Evolutionary conservation across 108 stramenopile species (phyloP), one percentile per base, ranked within the genome.

Genomic region (Fistulifera pelliculosa): DNA sequence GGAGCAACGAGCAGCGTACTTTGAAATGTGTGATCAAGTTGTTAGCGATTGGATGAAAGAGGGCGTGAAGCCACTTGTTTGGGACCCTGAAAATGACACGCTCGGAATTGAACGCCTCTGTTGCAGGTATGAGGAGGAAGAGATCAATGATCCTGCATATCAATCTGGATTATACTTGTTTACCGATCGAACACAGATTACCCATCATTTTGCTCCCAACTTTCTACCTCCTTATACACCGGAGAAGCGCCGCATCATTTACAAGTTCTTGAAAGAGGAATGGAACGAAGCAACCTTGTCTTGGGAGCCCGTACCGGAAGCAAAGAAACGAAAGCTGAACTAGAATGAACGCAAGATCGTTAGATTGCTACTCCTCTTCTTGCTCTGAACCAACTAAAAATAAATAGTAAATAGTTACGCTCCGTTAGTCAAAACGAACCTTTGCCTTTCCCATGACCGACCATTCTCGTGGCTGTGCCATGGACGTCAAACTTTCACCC

Each of bases 211-310:
- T 57, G 49, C 61, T n/a, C 90, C 90, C 52, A 91, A 91, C 63
- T 91, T 91, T 57, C 70, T 85, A 1, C 90, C 85, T 27, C 90
- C 90, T 7, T 91, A 91, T 58, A 85, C 83, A 8, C 69, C 75
- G 23, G 77, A 80, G 39, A 91, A 87, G 64, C 65, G 71, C 52
- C 64, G 74, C 50, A 77, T 85, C 21, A 91, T 91, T 48, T 61
- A 85, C 39, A 76, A 80, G 38, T 77, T 79, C 40, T 62, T 91
- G 55, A 61, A 58, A 0, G 83, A 91, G 51, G 79, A 83, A 35
- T 91, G 90, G 90, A 81, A 91, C 57, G 90, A 91, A 54, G 68
- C 76, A 47, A 70, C 69, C 5, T 49, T 87, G 38, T 69, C 72
- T 0, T 91, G 85, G 85, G 85, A 87, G 56, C 19, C 44, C 16